Evolutionary conservation across 148 eudicot species (phyloP).

Genomic region (Diospyros kaki): DNA sequence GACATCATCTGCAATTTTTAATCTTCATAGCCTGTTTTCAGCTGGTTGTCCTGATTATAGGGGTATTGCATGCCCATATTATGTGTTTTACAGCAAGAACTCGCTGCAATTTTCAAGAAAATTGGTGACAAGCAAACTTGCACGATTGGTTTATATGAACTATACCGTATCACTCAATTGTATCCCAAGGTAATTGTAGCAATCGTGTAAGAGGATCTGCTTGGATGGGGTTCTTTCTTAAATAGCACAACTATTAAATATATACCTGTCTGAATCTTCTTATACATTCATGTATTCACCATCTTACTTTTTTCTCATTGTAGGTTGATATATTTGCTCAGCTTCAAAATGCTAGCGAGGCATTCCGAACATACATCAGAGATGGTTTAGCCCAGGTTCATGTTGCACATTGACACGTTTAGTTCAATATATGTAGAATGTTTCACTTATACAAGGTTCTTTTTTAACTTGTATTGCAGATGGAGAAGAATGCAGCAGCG

Average conservation of each 20-base stretch:
- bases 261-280: not conserved
- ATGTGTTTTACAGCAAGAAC: slow-evolving; percentile 75
- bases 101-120: slow-evolving; percentile 96
- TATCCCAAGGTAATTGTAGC: slow-evolving; percentile 81
- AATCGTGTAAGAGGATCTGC: not conserved
- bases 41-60: slow-evolving; percentile 8
- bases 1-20: not conserved
- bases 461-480: slow-evolving; percentile 37
- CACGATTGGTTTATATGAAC: slow-evolving; percentile 86
- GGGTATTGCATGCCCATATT: slow-evolving; percentile 2
- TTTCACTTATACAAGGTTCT: not conserved
- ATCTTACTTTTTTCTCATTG: not conserved
- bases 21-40: slow-evolving; percentile 1
- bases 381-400: slow-evolving; percentile 94
- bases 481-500: slow-evolving; percentile 98
- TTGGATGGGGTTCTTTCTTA: not conserved
- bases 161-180: slow-evolving; percentile 85
- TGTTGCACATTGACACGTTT: not conserved
- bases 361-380: slow-evolving; percentile 93
- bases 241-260: not conserved
- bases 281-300: not conserved
- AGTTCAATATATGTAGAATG: not conserved
- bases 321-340: slow-evolving; percentile 98
- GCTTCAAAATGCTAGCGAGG: slow-evolving; percentile 97
- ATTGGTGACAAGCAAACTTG: slow-evolving; percentile 99